Evolutionary conservation across 352 stramenopile species (phyloP).

Genomic region (Phytophthora constricta): DNA sequence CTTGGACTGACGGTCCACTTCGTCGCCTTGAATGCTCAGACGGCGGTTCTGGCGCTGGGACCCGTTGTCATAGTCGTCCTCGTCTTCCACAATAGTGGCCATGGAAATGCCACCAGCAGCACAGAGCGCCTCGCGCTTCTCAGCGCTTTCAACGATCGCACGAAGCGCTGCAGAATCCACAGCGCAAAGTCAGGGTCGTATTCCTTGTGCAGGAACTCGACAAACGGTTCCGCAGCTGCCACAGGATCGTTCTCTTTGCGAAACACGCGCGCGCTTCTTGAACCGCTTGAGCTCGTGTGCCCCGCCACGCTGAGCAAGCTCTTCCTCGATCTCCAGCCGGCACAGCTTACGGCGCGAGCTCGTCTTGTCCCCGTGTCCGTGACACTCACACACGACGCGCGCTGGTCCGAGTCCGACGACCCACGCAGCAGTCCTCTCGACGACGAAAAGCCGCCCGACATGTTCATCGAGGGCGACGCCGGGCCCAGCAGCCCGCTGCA

Average conservation of each 20-base stretch:
- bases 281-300: conserved; percentile 68
- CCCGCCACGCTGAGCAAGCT: conserved; percentile 53
- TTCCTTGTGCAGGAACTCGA: conserved; percentile 57
- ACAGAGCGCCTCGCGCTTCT: conserved; percentile 58
- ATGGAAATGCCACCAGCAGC: conserved; percentile 38
- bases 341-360: conserved; percentile 46
- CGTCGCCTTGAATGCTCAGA: conserved; percentile 27
- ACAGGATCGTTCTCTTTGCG: conserved; percentile 75
- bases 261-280: conserved; percentile 72
- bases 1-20: conserved; percentile 28
- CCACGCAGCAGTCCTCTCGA: conserved; percentile 29
- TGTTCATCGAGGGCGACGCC: conserved; percentile 29
- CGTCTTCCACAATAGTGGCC: conserved; percentile 24
- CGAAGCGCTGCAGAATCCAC: conserved; percentile 64
- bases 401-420: conserved; percentile 38
- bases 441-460: conserved; percentile 34
- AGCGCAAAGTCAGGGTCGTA: conserved; percentile 60
- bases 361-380: conserved; percentile 24
- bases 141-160: conserved; percentile 61
- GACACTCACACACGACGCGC: conserved; percentile 26
- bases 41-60: conserved; percentile 22
- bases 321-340: conserved; percentile 77
- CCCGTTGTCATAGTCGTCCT: conserved; percentile 25
- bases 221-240: conserved; percentile 51
- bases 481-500: conserved; percentile 35